These are phyloP conservation scores for Cynara cardunculus DNA, from an alignment of 129 eudicot genomes.

Conservation along the genomic window DNA sequence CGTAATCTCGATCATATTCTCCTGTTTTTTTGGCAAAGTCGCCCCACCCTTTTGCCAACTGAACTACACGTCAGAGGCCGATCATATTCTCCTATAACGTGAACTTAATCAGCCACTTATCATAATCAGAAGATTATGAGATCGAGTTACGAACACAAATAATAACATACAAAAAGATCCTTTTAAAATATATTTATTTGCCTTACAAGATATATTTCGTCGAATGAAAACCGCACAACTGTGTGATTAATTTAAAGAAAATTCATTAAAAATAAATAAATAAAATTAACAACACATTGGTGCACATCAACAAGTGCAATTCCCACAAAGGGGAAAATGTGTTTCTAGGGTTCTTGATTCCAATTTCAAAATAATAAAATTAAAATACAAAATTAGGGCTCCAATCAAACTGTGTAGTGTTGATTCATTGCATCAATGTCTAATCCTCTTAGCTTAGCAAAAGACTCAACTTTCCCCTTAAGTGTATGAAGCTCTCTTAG, in stretches of 20 bases:
- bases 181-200: neutral
- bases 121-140: neutral
- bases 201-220: neutral
- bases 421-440: constrained; percentile 73
- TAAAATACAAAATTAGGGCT: neutral
- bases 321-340: neutral
- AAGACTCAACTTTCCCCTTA: constrained; percentile 77
- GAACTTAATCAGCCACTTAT: neutral
- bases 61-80: no score
- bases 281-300: constrained; percentile 1
- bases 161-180: neutral
- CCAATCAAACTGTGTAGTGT: constrained; percentile 60
- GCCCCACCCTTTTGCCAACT: no score
- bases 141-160: neutral
- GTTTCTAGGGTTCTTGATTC: constrained; percentile 1
- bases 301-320: neutral
- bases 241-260: neutral
- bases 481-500: constrained; percentile 75
- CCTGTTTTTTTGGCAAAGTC: no score
- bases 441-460: constrained; percentile 73
- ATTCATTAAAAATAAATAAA: neutral
- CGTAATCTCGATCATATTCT: neutral
- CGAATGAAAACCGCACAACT: neutral
- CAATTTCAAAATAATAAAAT: neutral
- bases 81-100: neutral